phyloP scores from a whole-genome alignment of 768 basidiomycete species.

The Mycena sanguinolenta region DNA sequence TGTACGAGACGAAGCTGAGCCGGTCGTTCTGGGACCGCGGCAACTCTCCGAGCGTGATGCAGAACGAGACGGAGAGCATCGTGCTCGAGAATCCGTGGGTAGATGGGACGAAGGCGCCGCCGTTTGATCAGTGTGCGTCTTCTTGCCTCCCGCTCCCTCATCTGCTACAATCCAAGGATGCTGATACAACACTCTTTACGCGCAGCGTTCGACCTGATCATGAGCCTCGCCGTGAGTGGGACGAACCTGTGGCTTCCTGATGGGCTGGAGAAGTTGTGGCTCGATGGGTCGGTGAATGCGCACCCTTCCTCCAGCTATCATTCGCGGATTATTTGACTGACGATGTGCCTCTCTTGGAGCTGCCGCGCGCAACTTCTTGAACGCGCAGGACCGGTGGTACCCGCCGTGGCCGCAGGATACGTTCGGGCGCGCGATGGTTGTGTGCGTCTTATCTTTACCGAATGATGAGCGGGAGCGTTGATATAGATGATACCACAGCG shows the following conservation, averaged over 20 bases:
- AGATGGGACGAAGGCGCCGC: conserved; percentile 80
- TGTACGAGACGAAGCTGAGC: conserved; percentile 76
- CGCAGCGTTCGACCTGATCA: conserved; percentile 89
- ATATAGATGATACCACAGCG: too few species aligned
- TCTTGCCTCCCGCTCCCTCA: too few species aligned
- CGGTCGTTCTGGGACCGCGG: conserved; percentile 85
- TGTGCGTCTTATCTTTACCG: too few species aligned
- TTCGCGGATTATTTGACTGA: too few species aligned
- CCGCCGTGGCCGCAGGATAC: conserved; percentile 78
- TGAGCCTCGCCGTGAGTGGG: conserved; percentile 88
- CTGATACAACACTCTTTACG: too few species aligned
- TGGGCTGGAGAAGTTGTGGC: conserved; percentile 84
- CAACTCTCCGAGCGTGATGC: conserved; percentile 74
- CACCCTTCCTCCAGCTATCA: too few species aligned
- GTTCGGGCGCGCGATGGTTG: conserved; percentile 74
- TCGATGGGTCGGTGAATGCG: conserved; percentile 74
- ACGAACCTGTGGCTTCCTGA: conserved; percentile 97
- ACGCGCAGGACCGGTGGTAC: conserved; percentile 72
- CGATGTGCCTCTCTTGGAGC: conserved; percentile 56
- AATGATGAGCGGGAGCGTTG: too few species aligned
- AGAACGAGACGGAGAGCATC: conserved; percentile 75
- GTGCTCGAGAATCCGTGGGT: conserved; percentile 82
- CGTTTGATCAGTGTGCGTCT: conserved; percentile 94
- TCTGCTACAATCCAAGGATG: too few species aligned
- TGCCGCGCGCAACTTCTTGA: conserved; percentile 79